Evolutionary conservation across 1,284 basidiomycete genomes (phyloP).

Genomic region (Ustilago trichophora): DNA sequence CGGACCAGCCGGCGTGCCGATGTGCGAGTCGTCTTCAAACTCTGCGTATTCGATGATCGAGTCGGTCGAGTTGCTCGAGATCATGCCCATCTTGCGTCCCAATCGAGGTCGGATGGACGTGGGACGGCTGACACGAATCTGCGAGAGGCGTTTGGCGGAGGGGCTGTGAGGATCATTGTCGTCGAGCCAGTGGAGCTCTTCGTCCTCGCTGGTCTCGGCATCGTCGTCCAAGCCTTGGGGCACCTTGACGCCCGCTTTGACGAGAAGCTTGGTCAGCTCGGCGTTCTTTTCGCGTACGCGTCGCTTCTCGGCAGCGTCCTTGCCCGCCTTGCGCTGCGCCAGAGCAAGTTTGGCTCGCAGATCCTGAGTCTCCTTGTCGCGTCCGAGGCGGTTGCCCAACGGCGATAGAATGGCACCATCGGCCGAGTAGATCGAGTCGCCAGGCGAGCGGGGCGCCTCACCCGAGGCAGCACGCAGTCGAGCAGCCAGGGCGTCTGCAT

Average conservation of each 20-base stretch:
- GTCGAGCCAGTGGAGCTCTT: conserved; percentile 41
- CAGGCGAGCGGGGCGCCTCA: conserved; percentile 36
- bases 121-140: conserved; percentile 24
- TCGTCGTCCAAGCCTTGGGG: conserved; percentile 49
- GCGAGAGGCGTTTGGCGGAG: conserved; percentile 24
- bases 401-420: conserved; percentile 41
- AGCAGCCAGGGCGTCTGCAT: conserved; percentile 31
- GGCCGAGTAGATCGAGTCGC: conserved; percentile 43
- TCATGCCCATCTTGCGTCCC: conserved; percentile 36
- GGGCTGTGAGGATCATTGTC: conserved; percentile 37
- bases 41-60: conserved; percentile 45
- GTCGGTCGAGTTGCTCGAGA: conserved; percentile 44
- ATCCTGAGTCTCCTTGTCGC: conserved; percentile 55
- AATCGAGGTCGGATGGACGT: conserved; percentile 26
- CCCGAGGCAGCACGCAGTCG: conserved; percentile 37
- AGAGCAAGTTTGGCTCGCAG: conserved; percentile 58
- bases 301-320: conserved; percentile 59
- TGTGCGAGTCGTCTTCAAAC: conserved; percentile 33
- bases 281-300: conserved; percentile 57
- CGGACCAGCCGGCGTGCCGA: conserved; percentile 28
- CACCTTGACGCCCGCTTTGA: conserved; percentile 50
- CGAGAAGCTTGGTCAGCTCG: conserved; percentile 52
- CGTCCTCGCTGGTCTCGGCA: conserved; percentile 54
- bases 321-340: conserved; percentile 59
- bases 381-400: conserved; percentile 38